Conservation (phyloP, 306 rosid species). For the Cucumis cinereus region DNA sequence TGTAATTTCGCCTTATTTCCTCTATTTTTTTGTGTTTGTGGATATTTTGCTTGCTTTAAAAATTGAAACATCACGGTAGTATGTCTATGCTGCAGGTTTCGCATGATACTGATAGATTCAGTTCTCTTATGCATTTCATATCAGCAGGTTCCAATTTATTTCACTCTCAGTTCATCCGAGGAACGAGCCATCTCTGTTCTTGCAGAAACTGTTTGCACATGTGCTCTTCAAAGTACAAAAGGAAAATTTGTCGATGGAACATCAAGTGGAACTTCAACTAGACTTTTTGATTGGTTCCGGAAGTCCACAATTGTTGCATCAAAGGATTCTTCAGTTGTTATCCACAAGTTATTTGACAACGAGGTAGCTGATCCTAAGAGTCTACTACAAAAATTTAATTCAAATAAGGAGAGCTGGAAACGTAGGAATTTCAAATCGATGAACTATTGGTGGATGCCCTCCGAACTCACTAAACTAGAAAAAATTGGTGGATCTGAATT, state of each 20-base stretch:
- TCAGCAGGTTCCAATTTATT: slow-evolving; percentile 78
- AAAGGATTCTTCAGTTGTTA: slow-evolving; percentile 49
- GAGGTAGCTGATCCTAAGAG: slow-evolving; percentile 67
- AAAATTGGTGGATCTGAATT: slow-evolving; percentile 82
- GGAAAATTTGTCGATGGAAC: slow-evolving; percentile 40
- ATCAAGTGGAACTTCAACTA: slow-evolving; percentile 25
- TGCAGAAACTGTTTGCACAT: slow-evolving; percentile 66
- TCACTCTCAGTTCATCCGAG: slow-evolving; percentile 55
- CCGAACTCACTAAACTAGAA: slow-evolving; percentile 44
- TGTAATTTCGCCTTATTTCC: slow-evolving; percentile 11
- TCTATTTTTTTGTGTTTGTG: slow-evolving; percentile 3
- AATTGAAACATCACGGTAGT: slow-evolving; percentile 46
- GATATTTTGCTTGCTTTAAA: slow-evolving; percentile 8
- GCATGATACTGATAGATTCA: slow-evolving; percentile 74
- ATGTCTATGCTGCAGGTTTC: slow-evolving; percentile 77
- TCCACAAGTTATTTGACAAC: slow-evolving; percentile 55
- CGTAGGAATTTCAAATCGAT: slow-evolving; percentile 23
- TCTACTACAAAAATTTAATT: slow-evolving; percentile 45
- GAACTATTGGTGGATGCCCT: slow-evolving; percentile 55
- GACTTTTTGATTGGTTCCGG: slow-evolving; percentile 49
- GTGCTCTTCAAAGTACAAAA: slow-evolving; percentile 61
- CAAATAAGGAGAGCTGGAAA: slow-evolving; percentile 27
- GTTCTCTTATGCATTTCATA: slow-evolving; percentile 87
- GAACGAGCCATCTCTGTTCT: slow-evolving; percentile 49
- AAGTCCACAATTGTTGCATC: slow-evolving; percentile 43